phyloP scores from a whole-genome alignment of 164 flowering plant genomes.

The Hamamelis virginiana region DNA sequence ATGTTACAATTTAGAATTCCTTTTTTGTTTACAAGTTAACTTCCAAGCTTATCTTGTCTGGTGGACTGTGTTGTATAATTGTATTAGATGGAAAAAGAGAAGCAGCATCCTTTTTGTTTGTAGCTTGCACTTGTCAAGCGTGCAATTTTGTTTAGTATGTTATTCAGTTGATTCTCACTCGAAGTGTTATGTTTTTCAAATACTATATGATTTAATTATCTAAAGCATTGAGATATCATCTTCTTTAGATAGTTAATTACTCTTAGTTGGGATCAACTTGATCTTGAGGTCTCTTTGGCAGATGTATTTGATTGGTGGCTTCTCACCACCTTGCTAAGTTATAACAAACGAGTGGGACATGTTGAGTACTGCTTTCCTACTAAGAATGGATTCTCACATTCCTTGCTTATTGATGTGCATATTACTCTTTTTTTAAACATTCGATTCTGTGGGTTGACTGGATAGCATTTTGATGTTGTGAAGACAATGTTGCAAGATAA shows the following conservation, averaged over 20 bases:
- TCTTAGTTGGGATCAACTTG: background rate
- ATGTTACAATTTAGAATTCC: constrained; percentile 17
- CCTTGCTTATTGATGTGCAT: no score
- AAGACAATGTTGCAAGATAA: background rate
- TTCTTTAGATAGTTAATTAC: background rate
- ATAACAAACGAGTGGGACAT: background rate
- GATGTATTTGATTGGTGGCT: background rate
- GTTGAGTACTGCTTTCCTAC: background rate
- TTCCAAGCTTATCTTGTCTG: background rate
- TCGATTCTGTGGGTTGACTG: background rate
- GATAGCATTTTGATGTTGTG: background rate
- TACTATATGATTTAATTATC: background rate
- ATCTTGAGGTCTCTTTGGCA: background rate
- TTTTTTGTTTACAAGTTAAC: background rate
- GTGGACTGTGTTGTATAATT: background rate
- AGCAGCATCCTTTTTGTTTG: background rate
- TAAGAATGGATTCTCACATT: background rate
- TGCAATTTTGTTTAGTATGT: background rate
- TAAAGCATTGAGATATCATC: background rate
- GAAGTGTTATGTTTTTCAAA: background rate
- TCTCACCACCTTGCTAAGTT: background rate
- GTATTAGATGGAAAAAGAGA: background rate
- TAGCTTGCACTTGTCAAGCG: no score
- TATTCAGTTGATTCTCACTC: background rate
- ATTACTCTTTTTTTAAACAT: no score